A percentile compares a stretch with the other conserved stretches of the same genome.
These are phyloP conservation scores for Phytopythium vexans DNA, from an alignment of 352 stramenopile genomes.

Conservation along the genomic window DNA sequence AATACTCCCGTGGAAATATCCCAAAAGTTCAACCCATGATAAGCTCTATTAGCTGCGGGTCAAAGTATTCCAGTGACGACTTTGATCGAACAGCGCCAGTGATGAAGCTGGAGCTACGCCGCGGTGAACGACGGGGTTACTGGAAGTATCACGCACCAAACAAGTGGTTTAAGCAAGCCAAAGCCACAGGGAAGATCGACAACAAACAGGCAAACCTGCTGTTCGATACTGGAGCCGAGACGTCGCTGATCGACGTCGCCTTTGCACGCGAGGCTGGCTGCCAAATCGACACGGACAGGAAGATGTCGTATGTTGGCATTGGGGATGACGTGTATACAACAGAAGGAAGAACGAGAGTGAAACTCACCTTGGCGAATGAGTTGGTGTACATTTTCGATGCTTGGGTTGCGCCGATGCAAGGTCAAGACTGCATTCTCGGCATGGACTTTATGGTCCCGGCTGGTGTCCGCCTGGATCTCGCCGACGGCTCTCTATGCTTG, in stretches of 20 bases:
- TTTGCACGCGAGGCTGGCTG: slow-evolving; percentile 19
- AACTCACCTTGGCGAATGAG: slow-evolving; percentile 2
- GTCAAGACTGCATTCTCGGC: slow-evolving; percentile 7
- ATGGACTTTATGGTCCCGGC: slow-evolving; percentile 19
- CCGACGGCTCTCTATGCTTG: slow-evolving; percentile 3
- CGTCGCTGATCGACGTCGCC: slow-evolving; percentile 14
- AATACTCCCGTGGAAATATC: too few species aligned
- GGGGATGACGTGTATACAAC: slow-evolving; percentile 4
- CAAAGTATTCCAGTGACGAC: too few species aligned
- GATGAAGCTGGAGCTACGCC: slow-evolving; percentile 7
- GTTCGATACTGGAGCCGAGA: slow-evolving; percentile 16
- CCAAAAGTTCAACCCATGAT: too few species aligned
- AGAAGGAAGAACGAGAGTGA: slow-evolving; percentile 1
- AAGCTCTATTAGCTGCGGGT: too few species aligned
- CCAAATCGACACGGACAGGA: slow-evolving; percentile 9
- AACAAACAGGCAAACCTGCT: slow-evolving; percentile 12
- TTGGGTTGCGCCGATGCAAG: slow-evolving; percentile 11
- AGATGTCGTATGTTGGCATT: slow-evolving; percentile 10
- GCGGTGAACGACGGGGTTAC: slow-evolving; percentile 16
- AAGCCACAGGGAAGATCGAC: slow-evolving; percentile 10
- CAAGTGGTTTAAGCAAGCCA: slow-evolving; percentile 23
- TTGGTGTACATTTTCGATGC: slow-evolving; percentile 9
- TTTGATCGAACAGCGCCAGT: too few species aligned
- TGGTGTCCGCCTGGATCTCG: slow-evolving; percentile 5
- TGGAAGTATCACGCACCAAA: slow-evolving; percentile 10